Evolutionary conservation across 2,329 filamentous ascomycete species (phyloP), one percentile per base, ranked within the genome.

Genomic region (Fusarium sp.): DNA sequence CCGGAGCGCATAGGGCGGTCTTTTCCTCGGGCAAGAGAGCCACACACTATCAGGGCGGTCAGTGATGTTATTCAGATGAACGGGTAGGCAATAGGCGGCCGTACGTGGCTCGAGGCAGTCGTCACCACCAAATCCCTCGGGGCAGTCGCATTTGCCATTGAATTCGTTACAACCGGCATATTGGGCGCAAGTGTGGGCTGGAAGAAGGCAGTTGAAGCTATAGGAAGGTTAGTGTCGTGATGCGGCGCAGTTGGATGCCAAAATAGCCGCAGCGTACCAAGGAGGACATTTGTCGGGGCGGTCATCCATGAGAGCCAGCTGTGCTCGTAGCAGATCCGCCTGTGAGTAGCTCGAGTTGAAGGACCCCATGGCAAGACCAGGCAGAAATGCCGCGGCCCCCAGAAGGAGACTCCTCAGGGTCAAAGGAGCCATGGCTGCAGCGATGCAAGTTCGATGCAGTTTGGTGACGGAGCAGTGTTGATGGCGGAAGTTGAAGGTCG

Each of bases 161-260:
- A 90, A 94, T 76, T 92, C 90, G 80, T 96, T 97, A 81, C 96
- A 99, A 36, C 90, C 87, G 37, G 94, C 92, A 79, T 92, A 99
- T 82, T 99, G 96, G 68, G 93, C 90, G 81, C 96, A 99, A 68
- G 90, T 91, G 80, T 97, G 97, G 68, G 93, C 94, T 30, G 96
- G 95, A 15, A 99, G 89, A 62, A 98, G 92, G 84, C 96, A 99
- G 88, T 99, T 98, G 87, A 99, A 99, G 85, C 96, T 95, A 71
- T 74, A 76, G 10, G 16, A 13, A 18, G 78, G 39, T 65, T 46
- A 68, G 56, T 44, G 66, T 60, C 18, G 13, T 18, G 10, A 50
- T 48, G 3, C 6, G 23, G 51, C 6, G 28, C 30, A 9, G 37
- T 39, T 9, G 15, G 36, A 15, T 23, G 6, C 16, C 15, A 30